A percentile compares a stretch with the other conserved stretches of the same genome.
Evolutionary conservation across 768 basidiomycete species (phyloP).

Genomic region (Suillus subluteus): DNA sequence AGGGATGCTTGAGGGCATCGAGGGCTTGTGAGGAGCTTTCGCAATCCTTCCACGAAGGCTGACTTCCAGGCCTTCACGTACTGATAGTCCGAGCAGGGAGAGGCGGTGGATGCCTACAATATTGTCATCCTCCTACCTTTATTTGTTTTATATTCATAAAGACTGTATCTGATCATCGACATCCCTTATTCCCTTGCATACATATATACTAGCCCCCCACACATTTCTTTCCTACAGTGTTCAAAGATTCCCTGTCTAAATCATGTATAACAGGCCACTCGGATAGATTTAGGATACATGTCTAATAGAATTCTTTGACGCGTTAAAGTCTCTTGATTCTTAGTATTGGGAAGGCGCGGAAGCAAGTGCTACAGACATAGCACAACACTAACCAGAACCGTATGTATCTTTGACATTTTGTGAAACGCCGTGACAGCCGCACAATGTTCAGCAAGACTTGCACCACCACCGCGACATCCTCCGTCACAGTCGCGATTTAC

Average conservation of each 20-base stretch:
- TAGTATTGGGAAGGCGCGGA: neutral
- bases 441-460: neutral
- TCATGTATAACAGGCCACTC: neutral
- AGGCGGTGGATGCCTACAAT: neutral
- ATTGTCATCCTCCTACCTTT: neutral
- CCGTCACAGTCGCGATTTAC: neutral
- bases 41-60: too few species aligned
- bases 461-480: neutral
- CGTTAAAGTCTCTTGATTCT: neutral
- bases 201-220: neutral
- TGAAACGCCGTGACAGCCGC: neutral
- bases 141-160: neutral
- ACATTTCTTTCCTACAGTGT: neutral
- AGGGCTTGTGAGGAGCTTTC: constrained; percentile 1
- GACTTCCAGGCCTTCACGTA: neutral
- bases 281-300: neutral
- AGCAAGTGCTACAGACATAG: neutral
- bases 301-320: neutral
- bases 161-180: neutral
- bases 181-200: neutral
- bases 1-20: constrained; percentile 45
- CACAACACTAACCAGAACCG: neutral
- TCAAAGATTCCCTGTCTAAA: neutral
- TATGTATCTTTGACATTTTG: neutral
- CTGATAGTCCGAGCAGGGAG: neutral